Conservation (phyloP, 345 rosid genomes). For the Sisymbrium altissimum region DNA sequence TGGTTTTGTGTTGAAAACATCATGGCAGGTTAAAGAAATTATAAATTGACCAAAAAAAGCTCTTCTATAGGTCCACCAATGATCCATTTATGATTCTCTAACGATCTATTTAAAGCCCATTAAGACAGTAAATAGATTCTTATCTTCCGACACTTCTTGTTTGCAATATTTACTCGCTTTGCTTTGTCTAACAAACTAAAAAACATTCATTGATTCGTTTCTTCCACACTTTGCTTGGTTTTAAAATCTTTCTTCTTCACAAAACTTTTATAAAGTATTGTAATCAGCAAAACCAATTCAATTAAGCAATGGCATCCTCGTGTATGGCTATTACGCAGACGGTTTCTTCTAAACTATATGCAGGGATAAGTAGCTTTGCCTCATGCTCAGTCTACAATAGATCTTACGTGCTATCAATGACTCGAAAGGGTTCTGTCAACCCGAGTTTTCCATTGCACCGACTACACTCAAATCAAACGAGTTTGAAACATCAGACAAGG, state of each 20-base stretch:
- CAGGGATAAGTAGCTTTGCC: neutral
- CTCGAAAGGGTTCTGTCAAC: neutral
- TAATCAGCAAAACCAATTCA: constrained; percentile 6
- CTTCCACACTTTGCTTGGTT: neutral
- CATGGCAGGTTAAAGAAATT: neutral
- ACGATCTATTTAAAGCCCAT: neutral
- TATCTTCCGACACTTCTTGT: neutral
- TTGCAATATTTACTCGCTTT: neutral
- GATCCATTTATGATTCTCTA: neutral
- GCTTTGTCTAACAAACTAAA: constrained; percentile 23
- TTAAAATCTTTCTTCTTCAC: neutral
- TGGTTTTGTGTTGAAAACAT: neutral
- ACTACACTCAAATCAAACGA: neutral
- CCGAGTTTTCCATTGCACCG: neutral
- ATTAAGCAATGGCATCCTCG: constrained; percentile 18
- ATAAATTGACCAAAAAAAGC: neutral
- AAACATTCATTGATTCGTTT: constrained; percentile 23
- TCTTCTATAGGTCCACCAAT: neutral
- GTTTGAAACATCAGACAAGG: constrained; percentile 3
- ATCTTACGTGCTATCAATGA: neutral
- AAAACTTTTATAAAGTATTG: neutral
- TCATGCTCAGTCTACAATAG: neutral
- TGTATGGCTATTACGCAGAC: neutral
- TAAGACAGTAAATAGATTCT: neutral
- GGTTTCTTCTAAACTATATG: neutral